A percentile compares a stretch with the other conserved stretches of the same genome.
Evolutionary conservation across 495 filamentous ascomycete genomes (phyloP).

Genomic region (Neurospora sp.): DNA sequence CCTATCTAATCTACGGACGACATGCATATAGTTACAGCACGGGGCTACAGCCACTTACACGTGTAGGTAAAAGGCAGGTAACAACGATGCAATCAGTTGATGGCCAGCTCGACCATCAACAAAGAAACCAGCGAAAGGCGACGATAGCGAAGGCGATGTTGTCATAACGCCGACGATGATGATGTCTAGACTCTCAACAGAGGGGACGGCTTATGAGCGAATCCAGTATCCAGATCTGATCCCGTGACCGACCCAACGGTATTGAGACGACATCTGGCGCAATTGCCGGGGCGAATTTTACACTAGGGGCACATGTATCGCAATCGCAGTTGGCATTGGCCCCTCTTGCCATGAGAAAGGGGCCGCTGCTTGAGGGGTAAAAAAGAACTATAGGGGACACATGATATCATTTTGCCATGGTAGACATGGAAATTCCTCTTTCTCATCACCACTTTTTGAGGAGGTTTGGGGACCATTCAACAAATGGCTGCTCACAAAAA

Average conservation of each 20-base stretch:
- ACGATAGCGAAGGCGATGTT: background rate
- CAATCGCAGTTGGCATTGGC: background rate
- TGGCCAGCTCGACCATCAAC: background rate
- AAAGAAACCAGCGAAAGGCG: background rate
- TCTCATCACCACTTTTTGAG: background rate
- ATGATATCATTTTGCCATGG: background rate
- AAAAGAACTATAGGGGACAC: background rate
- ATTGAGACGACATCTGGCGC: background rate
- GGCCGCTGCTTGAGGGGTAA: background rate
- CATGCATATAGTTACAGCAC: background rate
- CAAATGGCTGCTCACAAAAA: background rate
- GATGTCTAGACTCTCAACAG: background rate
- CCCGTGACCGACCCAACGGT: background rate
- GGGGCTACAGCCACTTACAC: background rate
- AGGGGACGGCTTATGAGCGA: background rate
- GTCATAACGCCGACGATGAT: background rate
- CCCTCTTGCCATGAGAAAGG: background rate
- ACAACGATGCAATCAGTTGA: background rate
- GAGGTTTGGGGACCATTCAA: background rate
- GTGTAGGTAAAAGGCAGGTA: background rate
- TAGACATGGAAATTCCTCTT: background rate
- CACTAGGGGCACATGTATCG: background rate
- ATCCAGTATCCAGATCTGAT: background rate
- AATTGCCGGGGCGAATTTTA: background rate
- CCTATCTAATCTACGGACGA: background rate